Evolutionary conservation across 2,329 filamentous ascomycete species (phyloP), one percentile per base, ranked within the genome.

Genomic region (Aspergillus fructus): DNA sequence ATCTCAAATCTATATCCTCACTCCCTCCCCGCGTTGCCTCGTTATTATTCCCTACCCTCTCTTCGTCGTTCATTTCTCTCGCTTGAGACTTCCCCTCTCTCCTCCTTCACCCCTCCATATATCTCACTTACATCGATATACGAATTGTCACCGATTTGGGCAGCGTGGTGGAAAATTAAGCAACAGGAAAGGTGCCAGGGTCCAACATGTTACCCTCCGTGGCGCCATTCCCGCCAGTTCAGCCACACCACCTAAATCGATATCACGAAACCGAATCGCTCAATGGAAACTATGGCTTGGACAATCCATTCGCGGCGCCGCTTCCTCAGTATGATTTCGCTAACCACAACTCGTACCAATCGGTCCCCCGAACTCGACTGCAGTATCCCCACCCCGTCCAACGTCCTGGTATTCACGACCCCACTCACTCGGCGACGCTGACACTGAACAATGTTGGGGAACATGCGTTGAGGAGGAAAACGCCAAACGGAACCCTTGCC

Each of bases 401-500:
- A 57, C 73, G 73, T 45, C 63, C 71, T 41, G 67, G 71, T 48
- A 42, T 64, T 39, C 71, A 66, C 37, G 67, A 73, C 59, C 55
- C 63, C 24, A 56, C 66, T 7, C 63, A 63, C 12, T 62, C 67
- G n/a, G 61, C 61, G 48, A 59, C 65, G 27, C 66, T 34, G 19
- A 43, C 59, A 27, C 41, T 62, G 9, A 67, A 69, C 21, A 64
- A 57, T 50, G 48, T 65, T 17, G 67, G 64, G 11, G 91, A 96
- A 72, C 87, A 96, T 73, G 89, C 91, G 66, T 80, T 97, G 56
- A 86, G 93, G 63, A 86, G 93, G 64, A 97, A 97, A 75, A 97
- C 93, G 8, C 94, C 93, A 4, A 93, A 88, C 68, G 94, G 93
- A n/a, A 96, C 92, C 39, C 83, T 97, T 60, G 89, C 93, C 63